phyloP scores from a whole-genome alignment of 2,329 filamentous ascomycete genomes.

The Penicillium oxalicum region DNA sequence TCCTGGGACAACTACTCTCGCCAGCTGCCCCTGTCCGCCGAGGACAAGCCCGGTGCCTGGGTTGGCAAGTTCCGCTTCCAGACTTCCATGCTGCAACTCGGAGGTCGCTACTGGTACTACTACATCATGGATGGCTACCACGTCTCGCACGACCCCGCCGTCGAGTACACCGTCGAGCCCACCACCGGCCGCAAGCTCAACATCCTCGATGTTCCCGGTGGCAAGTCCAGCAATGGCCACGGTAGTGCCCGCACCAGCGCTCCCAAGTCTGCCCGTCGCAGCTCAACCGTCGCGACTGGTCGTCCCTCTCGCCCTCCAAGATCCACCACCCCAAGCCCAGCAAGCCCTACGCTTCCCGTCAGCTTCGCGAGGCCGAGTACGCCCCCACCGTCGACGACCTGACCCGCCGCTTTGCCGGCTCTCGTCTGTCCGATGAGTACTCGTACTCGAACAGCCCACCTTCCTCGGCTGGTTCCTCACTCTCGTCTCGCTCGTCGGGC shows the following conservation, averaged over 20 bases:
- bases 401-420: conserved; percentile 66
- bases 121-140: conserved; percentile 99
- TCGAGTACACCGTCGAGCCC: conserved; percentile 83
- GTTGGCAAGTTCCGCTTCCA: conserved; percentile 96
- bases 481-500: conserved; percentile 66
- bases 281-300: conserved; percentile 69
- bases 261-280: conserved; percentile 33
- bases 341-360: conserved; percentile 77
- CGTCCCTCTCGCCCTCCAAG: conserved; percentile 78
- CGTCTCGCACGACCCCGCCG: conserved; percentile 90
- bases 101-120: conserved; percentile 99
- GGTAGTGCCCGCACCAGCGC: conserved; percentile 12
- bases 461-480: conserved; percentile 59
- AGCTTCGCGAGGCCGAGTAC: conserved; percentile 80
- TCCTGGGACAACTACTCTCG: conserved; percentile 97
- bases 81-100: conserved; percentile 74
- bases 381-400: conserved; percentile 73
- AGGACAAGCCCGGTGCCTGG: conserved; percentile 85
- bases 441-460: conserved; percentile 70
- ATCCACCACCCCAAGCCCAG: conserved; percentile 88
- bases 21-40: conserved; percentile 90
- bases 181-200: conserved; percentile 96
- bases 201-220: conserved; percentile 82
- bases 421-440: conserved; percentile 65
- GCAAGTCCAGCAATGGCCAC: conserved; percentile 36